Percentiles rank a stretch among this genome's conserved stretches.
These are phyloP conservation scores for Vanrija humicola DNA, from an alignment of 1,284 basidiomycete genomes.

Conservation along the genomic window DNA sequence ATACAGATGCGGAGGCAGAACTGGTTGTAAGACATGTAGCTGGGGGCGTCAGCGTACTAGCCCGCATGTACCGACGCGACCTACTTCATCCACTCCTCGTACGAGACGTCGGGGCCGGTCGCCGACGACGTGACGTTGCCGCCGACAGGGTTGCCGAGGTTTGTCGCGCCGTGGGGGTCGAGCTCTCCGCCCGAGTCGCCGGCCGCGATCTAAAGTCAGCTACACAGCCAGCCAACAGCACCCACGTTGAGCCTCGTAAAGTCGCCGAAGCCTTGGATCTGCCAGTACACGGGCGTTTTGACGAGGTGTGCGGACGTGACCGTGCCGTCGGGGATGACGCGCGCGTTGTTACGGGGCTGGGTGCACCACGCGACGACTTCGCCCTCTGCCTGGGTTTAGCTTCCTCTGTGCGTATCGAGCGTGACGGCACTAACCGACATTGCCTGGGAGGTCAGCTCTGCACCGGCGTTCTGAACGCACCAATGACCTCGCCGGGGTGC, in stretches of 20 bases:
- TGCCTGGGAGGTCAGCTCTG: slow-evolving; percentile 37
- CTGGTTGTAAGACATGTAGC: slow-evolving; percentile 48
- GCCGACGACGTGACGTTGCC: slow-evolving; percentile 55
- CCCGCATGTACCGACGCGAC: slow-evolving; percentile 13
- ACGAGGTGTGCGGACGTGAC: slow-evolving; percentile 51
- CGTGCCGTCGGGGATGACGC: slow-evolving; percentile 53
- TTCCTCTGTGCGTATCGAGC: too few relatives aligned
- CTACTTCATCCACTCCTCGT: slow-evolving; percentile 55
- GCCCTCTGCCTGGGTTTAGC: not conserved
- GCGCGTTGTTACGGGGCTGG: slow-evolving; percentile 36
- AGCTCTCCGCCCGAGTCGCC: slow-evolving; percentile 53
- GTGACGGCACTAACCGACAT: slow-evolving; percentile 13
- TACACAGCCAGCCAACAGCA: slow-evolving; percentile 36
- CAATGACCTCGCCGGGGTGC: slow-evolving; percentile 46
- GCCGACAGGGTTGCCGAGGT: slow-evolving; percentile 54
- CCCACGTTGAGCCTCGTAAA: slow-evolving; percentile 48
- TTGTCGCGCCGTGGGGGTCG: slow-evolving; percentile 52
- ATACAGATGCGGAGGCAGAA: slow-evolving; percentile 52
- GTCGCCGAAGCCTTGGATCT: slow-evolving; percentile 50
- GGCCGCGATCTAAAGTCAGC: slow-evolving; percentile 43
- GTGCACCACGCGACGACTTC: slow-evolving; percentile 37
- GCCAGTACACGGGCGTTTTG: slow-evolving; percentile 54
- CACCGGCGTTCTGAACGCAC: slow-evolving; percentile 19
- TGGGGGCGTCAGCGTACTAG: slow-evolving; percentile 9
- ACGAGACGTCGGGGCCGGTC: slow-evolving; percentile 51